A percentile compares a stretch with the other conserved stretches of the same genome.
Evolutionary conservation across 345 rosid genomes (phyloP).

Genomic region (Noccaea bulbosa): DNA sequence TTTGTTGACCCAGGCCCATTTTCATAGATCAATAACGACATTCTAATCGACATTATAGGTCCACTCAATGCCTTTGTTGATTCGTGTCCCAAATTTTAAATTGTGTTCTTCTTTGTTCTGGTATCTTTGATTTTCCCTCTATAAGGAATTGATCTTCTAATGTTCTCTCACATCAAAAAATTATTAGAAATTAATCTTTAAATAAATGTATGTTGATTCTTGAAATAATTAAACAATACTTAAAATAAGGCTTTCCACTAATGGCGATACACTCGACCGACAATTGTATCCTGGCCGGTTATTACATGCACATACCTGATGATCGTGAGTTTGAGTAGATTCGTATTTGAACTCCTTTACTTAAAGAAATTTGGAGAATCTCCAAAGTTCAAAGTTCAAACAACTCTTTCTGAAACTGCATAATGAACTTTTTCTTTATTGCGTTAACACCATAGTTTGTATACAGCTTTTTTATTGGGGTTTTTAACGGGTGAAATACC

Average conservation of each 20-base stretch:
- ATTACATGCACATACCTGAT: constrained; percentile 22
- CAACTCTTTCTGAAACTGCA: background rate
- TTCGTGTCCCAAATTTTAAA: background rate
- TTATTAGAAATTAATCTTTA: background rate
- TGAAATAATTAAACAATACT: background rate
- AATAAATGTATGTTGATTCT: background rate
- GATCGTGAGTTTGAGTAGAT: constrained; percentile 17
- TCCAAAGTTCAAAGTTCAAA: constrained; percentile 25
- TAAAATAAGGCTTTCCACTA: constrained; percentile 21
- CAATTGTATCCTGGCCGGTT: constrained; percentile 31
- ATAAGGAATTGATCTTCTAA: background rate
- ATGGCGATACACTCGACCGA: constrained; percentile 36
- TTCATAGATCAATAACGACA: background rate
- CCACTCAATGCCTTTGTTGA: background rate
- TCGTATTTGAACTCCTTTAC: constrained; percentile 26
- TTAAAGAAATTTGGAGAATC: constrained; percentile 29
- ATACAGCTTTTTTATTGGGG: background rate
- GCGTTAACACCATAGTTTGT: background rate
- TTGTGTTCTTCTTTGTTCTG: background rate
- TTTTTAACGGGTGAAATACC: background rate
- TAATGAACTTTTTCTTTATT: background rate
- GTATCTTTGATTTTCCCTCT: background rate
- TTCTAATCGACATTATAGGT: background rate
- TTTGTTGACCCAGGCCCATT: constrained; percentile 7
- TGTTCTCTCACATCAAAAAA: background rate